Percentiles rank a stretch among this genome's conserved stretches.
phyloP scores from a whole-genome alignment of 306 rosid genomes.

The Gleditsia sinensis region DNA sequence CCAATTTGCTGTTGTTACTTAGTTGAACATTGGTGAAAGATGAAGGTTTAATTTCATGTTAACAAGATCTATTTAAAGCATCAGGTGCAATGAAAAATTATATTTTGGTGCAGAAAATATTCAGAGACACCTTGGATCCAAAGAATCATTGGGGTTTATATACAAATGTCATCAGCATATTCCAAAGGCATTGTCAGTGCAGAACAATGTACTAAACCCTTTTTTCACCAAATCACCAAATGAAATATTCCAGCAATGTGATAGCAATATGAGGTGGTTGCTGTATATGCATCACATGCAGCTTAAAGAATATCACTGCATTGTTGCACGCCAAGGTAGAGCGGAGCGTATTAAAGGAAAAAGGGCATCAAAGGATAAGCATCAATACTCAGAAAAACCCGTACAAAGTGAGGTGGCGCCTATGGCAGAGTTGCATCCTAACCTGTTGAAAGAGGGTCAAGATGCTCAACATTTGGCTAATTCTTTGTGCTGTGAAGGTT shows the following conservation, averaged over 20 bases:
- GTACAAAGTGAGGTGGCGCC: slow-evolving; percentile 4
- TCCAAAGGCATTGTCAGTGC: slow-evolving; percentile 18
- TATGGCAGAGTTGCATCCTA: not conserved
- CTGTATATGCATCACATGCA: slow-evolving; percentile 11
- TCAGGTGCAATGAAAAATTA: not conserved
- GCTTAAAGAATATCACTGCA: slow-evolving; percentile 19
- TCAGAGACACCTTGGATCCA: not conserved
- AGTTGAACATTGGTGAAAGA: slow-evolving; percentile 2
- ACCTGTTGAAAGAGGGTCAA: not conserved
- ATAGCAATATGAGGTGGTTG: slow-evolving; percentile 20
- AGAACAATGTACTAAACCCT: not conserved
- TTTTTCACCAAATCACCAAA: not conserved
- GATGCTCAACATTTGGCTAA: not conserved
- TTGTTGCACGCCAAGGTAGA: slow-evolving; percentile 23
- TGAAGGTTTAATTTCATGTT: slow-evolving; percentile 17
- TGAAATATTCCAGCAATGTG: slow-evolving; percentile 13
- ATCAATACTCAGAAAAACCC: not conserved
- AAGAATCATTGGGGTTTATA: not conserved
- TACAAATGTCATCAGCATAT: slow-evolving; percentile 8
- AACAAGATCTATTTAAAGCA: slow-evolving; percentile 3
- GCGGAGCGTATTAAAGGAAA: slow-evolving; percentile 11
- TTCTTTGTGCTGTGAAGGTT: slow-evolving; percentile 1
- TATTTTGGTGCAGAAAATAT: slow-evolving; percentile 7
- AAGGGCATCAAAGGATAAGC: slow-evolving; percentile 30
- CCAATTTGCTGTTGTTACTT: not conserved